Evolutionary conservation across 768 basidiomycete genomes (phyloP), one percentile per base, ranked within the genome.

Genomic region (Trametes cubensis): DNA sequence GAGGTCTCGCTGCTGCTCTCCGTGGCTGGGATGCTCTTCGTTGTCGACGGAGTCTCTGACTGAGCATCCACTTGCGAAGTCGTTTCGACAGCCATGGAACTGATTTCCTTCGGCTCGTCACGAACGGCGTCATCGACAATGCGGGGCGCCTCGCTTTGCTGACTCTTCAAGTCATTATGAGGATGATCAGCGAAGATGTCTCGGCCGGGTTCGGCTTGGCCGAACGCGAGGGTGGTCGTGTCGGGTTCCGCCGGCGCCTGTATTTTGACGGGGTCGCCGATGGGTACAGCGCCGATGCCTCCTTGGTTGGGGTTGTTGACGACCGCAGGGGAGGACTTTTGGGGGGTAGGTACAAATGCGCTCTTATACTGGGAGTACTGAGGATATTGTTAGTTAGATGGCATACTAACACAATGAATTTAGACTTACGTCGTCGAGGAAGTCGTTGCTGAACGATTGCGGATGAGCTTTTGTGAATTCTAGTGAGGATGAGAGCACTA

Each of bases 201-300:
- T 17, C 75, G 80, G 0, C 92, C 92, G 0, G 92, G 92, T 66
- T 90, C 90, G 0, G 88, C 76, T 58, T 83, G 81, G 13, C 81
- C 83, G 21, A 79, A 74, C 14, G 79, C 76, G 2, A 80, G 64
- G 0, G 76, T 71, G 15, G 84, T 79, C 10, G 69, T 75, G 48
- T 69, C 71, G 7, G 72, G 69, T 0, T 60, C 45, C 23, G 48
- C 39, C 1, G 54, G 39, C 13, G 26, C 54, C 48, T 55, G 26
- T 10, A 61, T 25, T 41, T 60, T 47, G 14, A 60, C 54, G 14
- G 58, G 60, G 20, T 58, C 52, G 30, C 3, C 61, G 49, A 14
- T 51, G 61, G 6, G 49, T 62, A 58, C 52, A 7, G 55, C 69
- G 18, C 60, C 69, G 17, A 53, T 65, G 25, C 72, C 64, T 17